Evolutionary conservation across 257 asterid species (phyloP).

Genomic region (Euphrasia confusa): DNA sequence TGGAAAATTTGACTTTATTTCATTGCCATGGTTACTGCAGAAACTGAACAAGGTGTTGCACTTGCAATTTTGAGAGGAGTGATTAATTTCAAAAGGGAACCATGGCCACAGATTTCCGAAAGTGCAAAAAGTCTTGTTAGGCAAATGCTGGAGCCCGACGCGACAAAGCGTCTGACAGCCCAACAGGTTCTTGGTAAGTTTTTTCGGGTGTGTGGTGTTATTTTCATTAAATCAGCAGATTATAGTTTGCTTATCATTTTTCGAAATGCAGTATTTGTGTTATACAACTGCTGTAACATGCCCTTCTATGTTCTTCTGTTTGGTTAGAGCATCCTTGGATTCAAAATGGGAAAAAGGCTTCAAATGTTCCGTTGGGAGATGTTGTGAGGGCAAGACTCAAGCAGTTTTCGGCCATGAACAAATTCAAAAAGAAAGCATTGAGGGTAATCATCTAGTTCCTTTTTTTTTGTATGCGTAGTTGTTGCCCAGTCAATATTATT

Average conservation of each 20-base stretch:
- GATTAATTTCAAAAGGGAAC: slow-evolving; percentile 85
- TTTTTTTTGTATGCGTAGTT: not conserved
- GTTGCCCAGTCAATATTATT: not conserved
- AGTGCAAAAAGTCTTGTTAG: slow-evolving; percentile 78
- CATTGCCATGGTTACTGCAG: slow-evolving; percentile 35
- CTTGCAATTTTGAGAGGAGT: slow-evolving; percentile 81
- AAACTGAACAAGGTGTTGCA: slow-evolving; percentile 93
- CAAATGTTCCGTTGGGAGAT: slow-evolving; percentile 90
- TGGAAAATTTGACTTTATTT: slow-evolving; percentile 7
- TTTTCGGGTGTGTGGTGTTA: too few relatives aligned
- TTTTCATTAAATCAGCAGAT: not conserved
- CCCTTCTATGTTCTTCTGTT: slow-evolving; percentile 18
- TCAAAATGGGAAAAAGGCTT: slow-evolving; percentile 78
- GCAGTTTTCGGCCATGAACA: slow-evolving; percentile 85
- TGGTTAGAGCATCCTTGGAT: slow-evolving; percentile 84
- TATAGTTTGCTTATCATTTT: not conserved
- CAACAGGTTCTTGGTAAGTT: slow-evolving; percentile 92
- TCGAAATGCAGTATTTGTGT: slow-evolving; percentile 6
- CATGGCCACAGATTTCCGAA: slow-evolving; percentile 93
- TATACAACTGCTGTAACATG: slow-evolving; percentile 22
- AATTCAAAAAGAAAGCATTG: slow-evolving; percentile 84
- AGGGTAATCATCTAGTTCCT: slow-evolving; percentile 46
- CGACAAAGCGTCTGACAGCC: slow-evolving; percentile 83
- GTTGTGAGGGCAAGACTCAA: slow-evolving; percentile 78
- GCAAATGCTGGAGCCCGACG: slow-evolving; percentile 92